A percentile compares a stretch with the other conserved stretches of the same genome.
These are phyloP conservation scores for Cordia subcordata DNA, from an alignment of 257 asterid species.

Conservation along the genomic window DNA sequence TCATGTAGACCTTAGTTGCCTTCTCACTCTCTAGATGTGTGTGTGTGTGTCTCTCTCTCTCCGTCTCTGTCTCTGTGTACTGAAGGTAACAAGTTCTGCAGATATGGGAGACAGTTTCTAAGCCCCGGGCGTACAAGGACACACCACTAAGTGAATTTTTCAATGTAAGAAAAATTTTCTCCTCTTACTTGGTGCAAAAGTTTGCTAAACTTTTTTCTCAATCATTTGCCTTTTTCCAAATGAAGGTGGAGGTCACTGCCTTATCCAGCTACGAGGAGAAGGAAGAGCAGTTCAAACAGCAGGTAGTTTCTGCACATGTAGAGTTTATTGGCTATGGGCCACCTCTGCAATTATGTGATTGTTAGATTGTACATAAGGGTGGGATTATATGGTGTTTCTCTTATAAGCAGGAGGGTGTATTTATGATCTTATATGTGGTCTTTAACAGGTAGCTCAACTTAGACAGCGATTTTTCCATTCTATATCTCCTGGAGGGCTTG, in stretches of 20 bases:
- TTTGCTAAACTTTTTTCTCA: neutral
- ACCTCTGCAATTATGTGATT: constrained; percentile 1
- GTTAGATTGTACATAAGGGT: constrained; percentile 1
- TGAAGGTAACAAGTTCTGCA: constrained; percentile 7
- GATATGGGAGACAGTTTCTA: constrained; percentile 98
- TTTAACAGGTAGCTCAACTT: constrained; percentile 60
- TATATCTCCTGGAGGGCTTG: constrained; percentile 90
- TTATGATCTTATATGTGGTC: constrained; percentile 8
- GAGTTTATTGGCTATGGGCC: too few relatives aligned
- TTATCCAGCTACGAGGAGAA: constrained; percentile 82
- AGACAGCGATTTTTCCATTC: constrained; percentile 76
- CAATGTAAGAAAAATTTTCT: constrained; percentile 56
- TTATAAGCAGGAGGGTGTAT: neutral
- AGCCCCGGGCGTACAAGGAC: constrained; percentile 84
- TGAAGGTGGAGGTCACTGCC: constrained; percentile 79
- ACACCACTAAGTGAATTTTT: constrained; percentile 93
- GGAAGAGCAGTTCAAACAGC: constrained; percentile 79
- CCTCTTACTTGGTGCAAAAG: neutral
- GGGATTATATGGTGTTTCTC: neutral
- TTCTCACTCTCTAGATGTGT: constrained; percentile 12
- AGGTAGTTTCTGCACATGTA: constrained; percentile 35
- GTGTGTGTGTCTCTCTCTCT: constrained; percentile 11
- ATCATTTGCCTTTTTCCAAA: constrained; percentile 1
- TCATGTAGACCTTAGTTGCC: neutral
- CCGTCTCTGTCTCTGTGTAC: constrained; percentile 10